Conservation (phyloP, 805 yeast species). For the Phaffomyces opuntiae region DNA sequence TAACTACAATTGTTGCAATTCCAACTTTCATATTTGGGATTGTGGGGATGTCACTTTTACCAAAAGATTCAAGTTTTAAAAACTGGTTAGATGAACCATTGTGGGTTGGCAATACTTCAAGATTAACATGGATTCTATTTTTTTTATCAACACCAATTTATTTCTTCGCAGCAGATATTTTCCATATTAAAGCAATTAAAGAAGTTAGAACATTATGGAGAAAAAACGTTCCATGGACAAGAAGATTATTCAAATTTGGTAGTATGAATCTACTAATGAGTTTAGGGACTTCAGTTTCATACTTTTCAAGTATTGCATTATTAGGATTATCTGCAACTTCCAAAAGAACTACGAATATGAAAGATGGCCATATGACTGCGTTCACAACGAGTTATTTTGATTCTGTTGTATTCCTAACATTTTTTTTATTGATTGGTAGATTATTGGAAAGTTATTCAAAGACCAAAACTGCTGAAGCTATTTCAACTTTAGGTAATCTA, state of each 20-base stretch:
- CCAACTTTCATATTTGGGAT: conserved; percentile 66
- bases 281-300: conserved; percentile 67
- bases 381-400: conserved; percentile 67
- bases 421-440: conserved; percentile 66
- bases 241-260: conserved; percentile 61
- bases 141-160: conserved; percentile 66
- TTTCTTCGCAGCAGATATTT: conserved; percentile 66
- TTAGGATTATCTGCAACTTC: conserved; percentile 37
- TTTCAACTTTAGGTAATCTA: conserved; percentile 43
- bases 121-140: conserved; percentile 61
- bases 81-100: conserved; percentile 54
- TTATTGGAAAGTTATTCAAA: conserved; percentile 62
- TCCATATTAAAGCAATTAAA: conserved; percentile 58
- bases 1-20: conserved; percentile 49
- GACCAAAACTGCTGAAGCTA: conserved; percentile 58
- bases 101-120: conserved; percentile 54
- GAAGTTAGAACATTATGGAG: conserved; percentile 56
- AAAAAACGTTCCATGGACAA: conserved; percentile 44
- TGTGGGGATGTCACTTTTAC: conserved; percentile 59
- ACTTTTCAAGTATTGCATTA: conserved; percentile 57
- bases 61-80: conserved; percentile 34
- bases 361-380: conserved; percentile 25
- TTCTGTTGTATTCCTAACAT: conserved; percentile 68
- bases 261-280: conserved; percentile 72
- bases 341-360: not conserved